These are phyloP conservation scores for Dictyostelium intermedium DNA, from an alignment of 78 protist genomes.

Conservation along the genomic window DNA sequence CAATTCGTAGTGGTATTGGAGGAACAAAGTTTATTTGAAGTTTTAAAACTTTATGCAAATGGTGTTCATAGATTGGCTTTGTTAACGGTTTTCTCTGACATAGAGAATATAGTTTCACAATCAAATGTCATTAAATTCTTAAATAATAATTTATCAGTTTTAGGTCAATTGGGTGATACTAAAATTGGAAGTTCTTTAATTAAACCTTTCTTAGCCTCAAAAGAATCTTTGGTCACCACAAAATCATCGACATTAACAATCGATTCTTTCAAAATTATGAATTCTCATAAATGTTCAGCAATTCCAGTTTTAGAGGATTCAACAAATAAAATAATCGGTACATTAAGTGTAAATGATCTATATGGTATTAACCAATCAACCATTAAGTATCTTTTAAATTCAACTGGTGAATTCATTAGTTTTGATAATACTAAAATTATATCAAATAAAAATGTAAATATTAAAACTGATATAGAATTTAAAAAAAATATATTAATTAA, in stretches of 20 bases:
- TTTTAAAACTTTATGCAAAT: constrained; percentile 6
- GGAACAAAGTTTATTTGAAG: constrained; percentile 42
- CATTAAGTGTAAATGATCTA: constrained; percentile 31
- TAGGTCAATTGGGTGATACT: background rate
- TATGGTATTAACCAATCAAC: constrained; percentile 20
- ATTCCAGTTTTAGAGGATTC: constrained; percentile 6
- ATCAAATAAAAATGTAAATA: constrained; percentile 40
- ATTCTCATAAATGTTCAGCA: background rate
- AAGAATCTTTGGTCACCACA: background rate
- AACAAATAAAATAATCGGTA: constrained; percentile 15
- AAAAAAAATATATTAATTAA: background rate
- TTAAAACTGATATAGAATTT: background rate
- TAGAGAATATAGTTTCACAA: constrained; percentile 34
- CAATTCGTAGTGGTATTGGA: constrained; percentile 47
- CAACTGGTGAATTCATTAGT: constrained; percentile 10
- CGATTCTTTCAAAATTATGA: constrained; percentile 6
- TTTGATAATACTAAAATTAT: background rate
- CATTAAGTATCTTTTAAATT: background rate
- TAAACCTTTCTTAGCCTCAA: background rate
- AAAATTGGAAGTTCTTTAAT: background rate
- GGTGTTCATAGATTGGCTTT: constrained; percentile 49
- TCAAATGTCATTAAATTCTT: constrained; percentile 10
- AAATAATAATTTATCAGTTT: background rate
- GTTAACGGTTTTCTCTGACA: constrained; percentile 41
- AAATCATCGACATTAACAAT: background rate